phyloP scores from a whole-genome alignment of 257 asterid genomes.

The Solanum pinnatisectum region DNA sequence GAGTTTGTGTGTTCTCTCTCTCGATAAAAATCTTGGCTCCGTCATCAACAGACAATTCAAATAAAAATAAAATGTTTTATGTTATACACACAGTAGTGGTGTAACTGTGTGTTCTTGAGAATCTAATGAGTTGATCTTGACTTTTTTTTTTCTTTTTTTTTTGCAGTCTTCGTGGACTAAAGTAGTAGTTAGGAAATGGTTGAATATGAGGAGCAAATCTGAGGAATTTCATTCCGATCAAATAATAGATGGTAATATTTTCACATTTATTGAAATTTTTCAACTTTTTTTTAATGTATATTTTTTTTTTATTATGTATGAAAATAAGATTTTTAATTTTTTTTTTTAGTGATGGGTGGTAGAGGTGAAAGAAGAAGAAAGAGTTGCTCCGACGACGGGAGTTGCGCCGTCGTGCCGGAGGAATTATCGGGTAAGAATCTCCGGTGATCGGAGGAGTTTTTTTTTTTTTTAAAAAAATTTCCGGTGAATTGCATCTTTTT shows the following conservation, averaged over 20 bases:
- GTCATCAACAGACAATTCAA: no score
- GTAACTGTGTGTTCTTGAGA: neutral
- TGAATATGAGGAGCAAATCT: slow-evolving; percentile 39
- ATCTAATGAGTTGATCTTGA: neutral
- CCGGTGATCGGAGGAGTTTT: neutral
- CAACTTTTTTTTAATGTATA: neutral
- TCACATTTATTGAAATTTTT: neutral
- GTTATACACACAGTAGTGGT: neutral
- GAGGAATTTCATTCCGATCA: slow-evolving; percentile 64
- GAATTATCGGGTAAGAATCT: slow-evolving; percentile 53
- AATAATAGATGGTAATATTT: slow-evolving; percentile 27
- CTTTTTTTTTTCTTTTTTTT: neutral
- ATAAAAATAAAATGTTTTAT: neutral
- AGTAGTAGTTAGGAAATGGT: slow-evolving; percentile 57
- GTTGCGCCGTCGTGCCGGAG: slow-evolving; percentile 69
- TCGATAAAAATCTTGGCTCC: no score
- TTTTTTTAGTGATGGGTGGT: slow-evolving; percentile 16
- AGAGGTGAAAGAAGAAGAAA: slow-evolving; percentile 41
- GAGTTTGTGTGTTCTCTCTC: no score
- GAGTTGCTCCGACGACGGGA: slow-evolving; percentile 65
- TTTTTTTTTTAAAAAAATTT: no score
- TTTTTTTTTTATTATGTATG: neutral
- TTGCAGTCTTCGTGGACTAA: slow-evolving; percentile 67
- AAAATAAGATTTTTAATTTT: neutral
- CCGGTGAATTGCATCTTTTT: neutral